phyloP scores from a whole-genome alignment of 1,284 basidiomycete genomes.

The Puccinia horiana region DNA sequence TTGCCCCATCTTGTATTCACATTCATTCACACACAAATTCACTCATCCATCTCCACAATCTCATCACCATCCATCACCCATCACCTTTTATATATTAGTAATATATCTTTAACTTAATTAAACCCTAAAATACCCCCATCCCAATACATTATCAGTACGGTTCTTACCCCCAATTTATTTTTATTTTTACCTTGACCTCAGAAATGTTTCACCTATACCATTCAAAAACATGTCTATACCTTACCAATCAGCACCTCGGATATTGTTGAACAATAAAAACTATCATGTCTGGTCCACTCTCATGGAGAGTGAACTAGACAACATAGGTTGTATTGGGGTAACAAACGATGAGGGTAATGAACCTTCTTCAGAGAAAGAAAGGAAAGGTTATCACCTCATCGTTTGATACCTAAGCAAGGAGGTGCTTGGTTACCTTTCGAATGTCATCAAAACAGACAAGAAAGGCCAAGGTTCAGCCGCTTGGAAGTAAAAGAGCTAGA shows the following conservation, averaged over 20 bases:
- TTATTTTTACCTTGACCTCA: background rate
- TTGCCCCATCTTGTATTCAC: too few relatives aligned
- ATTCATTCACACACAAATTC: too few relatives aligned
- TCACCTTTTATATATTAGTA: too few relatives aligned
- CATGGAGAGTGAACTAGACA: conserved; percentile 19
- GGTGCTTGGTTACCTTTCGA: background rate
- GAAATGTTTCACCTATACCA: too few relatives aligned
- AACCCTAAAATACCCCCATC: too few relatives aligned
- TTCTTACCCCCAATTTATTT: background rate
- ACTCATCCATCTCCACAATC: too few relatives aligned
- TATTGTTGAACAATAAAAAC: conserved; percentile 9
- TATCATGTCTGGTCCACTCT: conserved; percentile 24
- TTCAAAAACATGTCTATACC: background rate
- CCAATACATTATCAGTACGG: conserved; percentile 28
- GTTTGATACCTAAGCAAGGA: conserved; percentile 12
- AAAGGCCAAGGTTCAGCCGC: background rate
- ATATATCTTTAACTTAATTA: too few relatives aligned
- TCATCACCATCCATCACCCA: too few relatives aligned
- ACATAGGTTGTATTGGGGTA: background rate
- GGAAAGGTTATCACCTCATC: conserved; percentile 12
- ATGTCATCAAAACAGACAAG: conserved; percentile 9
- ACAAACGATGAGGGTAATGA: background rate
- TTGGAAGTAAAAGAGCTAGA: background rate
- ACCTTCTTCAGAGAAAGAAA: background rate
- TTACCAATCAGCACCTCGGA: background rate